Conservation (phyloP, 2,329 filamentous ascomycete species). For the Colletotrichum tamarilloi region DNA sequence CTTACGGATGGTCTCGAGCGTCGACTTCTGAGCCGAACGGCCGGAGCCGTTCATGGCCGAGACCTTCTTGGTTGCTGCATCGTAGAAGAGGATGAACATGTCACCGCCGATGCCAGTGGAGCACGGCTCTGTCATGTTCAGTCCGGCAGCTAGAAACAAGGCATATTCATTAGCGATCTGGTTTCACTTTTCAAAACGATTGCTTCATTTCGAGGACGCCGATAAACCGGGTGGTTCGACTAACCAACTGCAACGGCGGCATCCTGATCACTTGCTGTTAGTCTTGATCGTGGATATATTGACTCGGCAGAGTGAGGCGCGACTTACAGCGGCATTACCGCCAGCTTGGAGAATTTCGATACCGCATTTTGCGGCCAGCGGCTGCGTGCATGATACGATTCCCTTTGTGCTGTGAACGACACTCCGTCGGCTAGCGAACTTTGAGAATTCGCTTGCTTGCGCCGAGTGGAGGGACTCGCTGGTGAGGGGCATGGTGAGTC, state of each 20-base stretch:
- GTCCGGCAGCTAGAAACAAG: conserved; percentile 75
- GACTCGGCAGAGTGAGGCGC: background rate
- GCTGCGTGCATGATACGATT: conserved; percentile 91
- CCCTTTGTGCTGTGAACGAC: conserved; percentile 94
- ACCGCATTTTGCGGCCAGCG: conserved; percentile 88
- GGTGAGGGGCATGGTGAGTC: conserved; percentile 57
- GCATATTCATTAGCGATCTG: conserved; percentile 1
- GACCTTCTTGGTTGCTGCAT: conserved; percentile 83
- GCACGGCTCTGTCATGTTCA: conserved; percentile 93
- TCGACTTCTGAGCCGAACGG: conserved; percentile 77
- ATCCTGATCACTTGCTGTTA: conserved; percentile 66
- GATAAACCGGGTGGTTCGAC: conserved; percentile 41
- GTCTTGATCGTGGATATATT: conserved; percentile 13
- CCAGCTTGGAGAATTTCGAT: conserved; percentile 86
- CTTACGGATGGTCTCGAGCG: conserved; percentile 75
- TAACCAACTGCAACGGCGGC: conserved; percentile 92
- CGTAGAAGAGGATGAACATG: conserved; percentile 95
- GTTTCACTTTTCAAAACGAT: background rate
- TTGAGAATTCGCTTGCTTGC: conserved; percentile 62
- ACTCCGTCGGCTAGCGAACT: conserved; percentile 84
- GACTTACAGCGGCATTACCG: conserved; percentile 89
- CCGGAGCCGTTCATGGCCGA: conserved; percentile 93
- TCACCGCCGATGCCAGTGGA: conserved; percentile 97
- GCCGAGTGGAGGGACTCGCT: conserved; percentile 59
- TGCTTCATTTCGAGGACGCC: background rate